A percentile compares a stretch with the other conserved stretches of the same genome.
These are phyloP conservation scores for Pythium scleroteichum DNA, from an alignment of 352 stramenopile species.

Conservation along the genomic window DNA sequence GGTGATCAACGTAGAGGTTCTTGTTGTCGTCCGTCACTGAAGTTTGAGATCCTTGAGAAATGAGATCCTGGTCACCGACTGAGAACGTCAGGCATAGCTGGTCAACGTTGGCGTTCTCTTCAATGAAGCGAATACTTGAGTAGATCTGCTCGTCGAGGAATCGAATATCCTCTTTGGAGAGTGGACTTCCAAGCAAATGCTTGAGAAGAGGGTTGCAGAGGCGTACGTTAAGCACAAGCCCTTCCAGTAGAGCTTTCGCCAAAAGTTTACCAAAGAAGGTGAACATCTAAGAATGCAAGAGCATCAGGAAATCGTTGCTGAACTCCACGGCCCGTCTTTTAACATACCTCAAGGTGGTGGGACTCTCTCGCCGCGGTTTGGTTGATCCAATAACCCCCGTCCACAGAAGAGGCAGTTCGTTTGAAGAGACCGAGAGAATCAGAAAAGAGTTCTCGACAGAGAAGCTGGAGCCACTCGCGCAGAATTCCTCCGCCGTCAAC, in stretches of 20 bases:
- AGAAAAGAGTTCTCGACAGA: conserved; percentile 65
- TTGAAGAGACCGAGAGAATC: conserved; percentile 54
- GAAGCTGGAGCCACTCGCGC: conserved; percentile 77
- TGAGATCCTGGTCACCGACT: conserved; percentile 56
- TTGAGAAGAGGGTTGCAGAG: conserved; percentile 69
- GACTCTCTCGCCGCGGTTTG: conserved; percentile 27
- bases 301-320: neutral
- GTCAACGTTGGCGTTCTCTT: conserved; percentile 54
- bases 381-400: conserved; percentile 72
- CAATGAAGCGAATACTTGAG: conserved; percentile 62
- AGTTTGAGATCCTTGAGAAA: conserved; percentile 55
- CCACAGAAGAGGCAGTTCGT: conserved; percentile 38
- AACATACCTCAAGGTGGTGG: conserved; percentile 45
- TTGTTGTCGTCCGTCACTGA: conserved; percentile 95
- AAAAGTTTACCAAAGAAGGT: conserved; percentile 80
- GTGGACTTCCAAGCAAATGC: conserved; percentile 59
- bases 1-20: conserved; percentile 90
- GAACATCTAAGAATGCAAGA: conserved; percentile 48
- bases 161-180: conserved; percentile 62
- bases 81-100: conserved; percentile 65
- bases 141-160: conserved; percentile 76
- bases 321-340: neutral
- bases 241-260: conserved; percentile 72
- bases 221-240: conserved; percentile 64
- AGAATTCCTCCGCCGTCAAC: conserved; percentile 77